Conservation (phyloP, 148 eudicot genomes). For the Euryodendron excelsum region DNA sequence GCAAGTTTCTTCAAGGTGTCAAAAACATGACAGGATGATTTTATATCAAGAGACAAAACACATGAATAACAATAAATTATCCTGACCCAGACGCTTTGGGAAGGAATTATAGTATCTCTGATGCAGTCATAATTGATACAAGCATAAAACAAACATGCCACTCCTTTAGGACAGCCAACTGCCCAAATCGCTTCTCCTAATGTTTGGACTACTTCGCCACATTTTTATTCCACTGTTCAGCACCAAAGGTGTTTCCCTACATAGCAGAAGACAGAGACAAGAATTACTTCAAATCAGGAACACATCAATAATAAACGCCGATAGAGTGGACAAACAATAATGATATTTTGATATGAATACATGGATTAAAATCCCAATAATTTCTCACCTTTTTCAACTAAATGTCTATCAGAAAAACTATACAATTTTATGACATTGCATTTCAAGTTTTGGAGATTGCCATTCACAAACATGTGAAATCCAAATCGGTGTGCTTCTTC, state of each 20-base stretch:
- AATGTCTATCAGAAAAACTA: background rate
- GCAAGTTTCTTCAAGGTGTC: background rate
- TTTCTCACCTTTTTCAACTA: background rate
- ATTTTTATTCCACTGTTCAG: conserved; percentile 7
- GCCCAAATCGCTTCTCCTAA: background rate
- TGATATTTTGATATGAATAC: background rate
- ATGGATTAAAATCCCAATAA: background rate
- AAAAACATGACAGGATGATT: background rate
- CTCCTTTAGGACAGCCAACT: conserved; percentile 6
- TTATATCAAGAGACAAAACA: background rate
- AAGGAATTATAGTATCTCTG: background rate
- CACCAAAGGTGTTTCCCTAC: conserved; percentile 15
- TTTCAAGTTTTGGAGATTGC: background rate
- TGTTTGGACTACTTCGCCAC: background rate
- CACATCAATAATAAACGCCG: background rate
- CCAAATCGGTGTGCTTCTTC: background rate
- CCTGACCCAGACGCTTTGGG: background rate
- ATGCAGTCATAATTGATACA: background rate
- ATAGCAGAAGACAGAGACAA: background rate
- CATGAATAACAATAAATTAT: background rate
- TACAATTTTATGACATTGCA: background rate
- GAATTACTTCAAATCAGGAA: background rate
- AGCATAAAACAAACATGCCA: conserved; percentile 7
- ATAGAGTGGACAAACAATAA: background rate
- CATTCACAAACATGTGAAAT: background rate